These are phyloP conservation scores for Aspergillus versicolor DNA, from an alignment of 2,329 filamentous ascomycete species.

Conservation along the genomic window DNA sequence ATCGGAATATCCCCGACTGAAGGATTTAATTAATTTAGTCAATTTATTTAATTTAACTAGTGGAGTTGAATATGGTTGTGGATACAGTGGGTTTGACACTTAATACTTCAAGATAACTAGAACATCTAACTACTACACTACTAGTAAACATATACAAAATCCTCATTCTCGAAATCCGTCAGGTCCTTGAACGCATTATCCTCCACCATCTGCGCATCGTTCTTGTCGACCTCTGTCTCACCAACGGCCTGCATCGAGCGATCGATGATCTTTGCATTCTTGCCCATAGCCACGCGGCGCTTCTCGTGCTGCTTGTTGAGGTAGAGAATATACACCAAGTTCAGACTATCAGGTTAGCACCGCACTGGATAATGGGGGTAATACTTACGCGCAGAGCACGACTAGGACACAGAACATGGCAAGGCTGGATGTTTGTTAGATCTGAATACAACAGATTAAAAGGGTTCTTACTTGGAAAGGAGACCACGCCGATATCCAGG, in stretches of 20 bases:
- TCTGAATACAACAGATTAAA: neutral
- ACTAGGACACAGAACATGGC: slow-evolving; percentile 62
- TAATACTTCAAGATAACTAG: no score
- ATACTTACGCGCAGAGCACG: slow-evolving; percentile 46
- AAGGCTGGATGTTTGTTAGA: slow-evolving; percentile 35
- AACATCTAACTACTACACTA: neutral
- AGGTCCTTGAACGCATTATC: slow-evolving; percentile 58
- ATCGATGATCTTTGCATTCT: slow-evolving; percentile 59
- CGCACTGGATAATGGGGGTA: neutral
- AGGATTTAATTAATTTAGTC: neutral
- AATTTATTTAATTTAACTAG: neutral
- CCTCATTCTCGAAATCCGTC: slow-evolving; percentile 62
- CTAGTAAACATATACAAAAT: slow-evolving; percentile 61
- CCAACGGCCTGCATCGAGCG: slow-evolving; percentile 55
- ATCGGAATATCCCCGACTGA: slow-evolving; percentile 3
- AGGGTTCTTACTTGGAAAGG: slow-evolving; percentile 49
- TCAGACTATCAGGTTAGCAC: slow-evolving; percentile 23
- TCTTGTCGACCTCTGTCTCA: slow-evolving; percentile 25
- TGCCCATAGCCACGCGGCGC: slow-evolving; percentile 58
- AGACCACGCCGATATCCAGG: slow-evolving; percentile 60
- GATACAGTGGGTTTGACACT: neutral
- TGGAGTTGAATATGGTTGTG: neutral
- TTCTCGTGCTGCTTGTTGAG: slow-evolving; percentile 58
- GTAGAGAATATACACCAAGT: slow-evolving; percentile 50
- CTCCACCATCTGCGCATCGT: slow-evolving; percentile 32